phyloP scores from a whole-genome alignment of 225 moss, liverwort and hornwort species.

The Sphagnum contortum region DNA sequence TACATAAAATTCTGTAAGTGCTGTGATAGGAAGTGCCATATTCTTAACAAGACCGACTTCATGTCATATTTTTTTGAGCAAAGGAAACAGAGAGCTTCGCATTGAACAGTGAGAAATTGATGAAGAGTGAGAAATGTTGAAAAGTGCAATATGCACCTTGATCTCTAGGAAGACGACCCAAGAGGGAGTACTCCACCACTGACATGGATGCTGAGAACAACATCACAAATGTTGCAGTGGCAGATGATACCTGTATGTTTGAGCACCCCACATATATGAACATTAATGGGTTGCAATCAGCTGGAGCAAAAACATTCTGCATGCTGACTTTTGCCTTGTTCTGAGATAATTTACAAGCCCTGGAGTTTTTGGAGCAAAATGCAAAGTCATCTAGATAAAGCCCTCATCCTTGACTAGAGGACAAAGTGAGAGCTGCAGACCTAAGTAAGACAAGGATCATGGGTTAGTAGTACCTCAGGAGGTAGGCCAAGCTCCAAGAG shows the following conservation, averaged over 20 bases:
- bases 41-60: too few species aligned
- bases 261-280: neutral
- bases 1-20: neutral
- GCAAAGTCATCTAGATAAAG: neutral
- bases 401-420: too few species aligned
- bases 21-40: neutral
- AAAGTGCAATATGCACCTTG: neutral
- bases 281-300: neutral
- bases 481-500: conserved; percentile 1
- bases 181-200: conserved; percentile 2
- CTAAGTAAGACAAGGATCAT: too few species aligned
- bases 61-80: neutral
- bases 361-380: neutral
- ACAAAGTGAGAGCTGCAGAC: too few species aligned
- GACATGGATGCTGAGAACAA: conserved; percentile 5
- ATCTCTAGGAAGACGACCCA: neutral
- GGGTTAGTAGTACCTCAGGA: neutral
- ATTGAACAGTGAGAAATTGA: neutral
- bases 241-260: neutral
- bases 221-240: conserved; percentile 4
- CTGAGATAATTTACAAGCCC: neutral
- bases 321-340: neutral
- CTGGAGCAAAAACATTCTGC: neutral
- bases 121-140: neutral
- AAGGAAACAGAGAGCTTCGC: neutral